Evolutionary conservation across 1,284 basidiomycete genomes (phyloP).

Genomic region (Xerocomus nothofagi): DNA sequence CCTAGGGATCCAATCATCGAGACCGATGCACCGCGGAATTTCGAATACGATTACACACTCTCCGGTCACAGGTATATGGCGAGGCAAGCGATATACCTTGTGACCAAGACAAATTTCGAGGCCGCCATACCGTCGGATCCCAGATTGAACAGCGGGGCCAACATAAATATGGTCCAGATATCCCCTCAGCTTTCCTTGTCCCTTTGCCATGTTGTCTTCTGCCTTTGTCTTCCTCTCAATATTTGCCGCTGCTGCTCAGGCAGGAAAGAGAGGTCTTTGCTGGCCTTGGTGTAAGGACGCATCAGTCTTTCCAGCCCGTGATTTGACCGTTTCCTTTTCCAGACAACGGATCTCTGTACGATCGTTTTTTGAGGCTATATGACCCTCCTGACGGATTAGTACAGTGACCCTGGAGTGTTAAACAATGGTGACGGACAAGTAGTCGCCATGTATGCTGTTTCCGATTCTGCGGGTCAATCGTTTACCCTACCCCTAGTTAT

Average conservation of each 20-base stretch:
- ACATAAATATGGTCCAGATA: slow-evolving; percentile 21
- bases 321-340: slow-evolving; percentile 7
- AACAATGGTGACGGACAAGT: slow-evolving; percentile 33
- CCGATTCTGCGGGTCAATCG: background rate
- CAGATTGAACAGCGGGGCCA: background rate
- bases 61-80: too few relatives aligned
- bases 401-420: slow-evolving; percentile 32
- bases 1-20: background rate
- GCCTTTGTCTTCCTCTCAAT: slow-evolving; percentile 11
- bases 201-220: slow-evolving; percentile 7
- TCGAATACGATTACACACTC: too few relatives aligned
- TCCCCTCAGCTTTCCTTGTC: background rate
- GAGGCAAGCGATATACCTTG: background rate
- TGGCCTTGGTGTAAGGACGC: slow-evolving; percentile 27
- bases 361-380: background rate
- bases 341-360: slow-evolving; percentile 27
- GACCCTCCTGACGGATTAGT: background rate
- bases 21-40: too few relatives aligned
- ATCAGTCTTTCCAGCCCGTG: background rate
- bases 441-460: slow-evolving; percentile 33
- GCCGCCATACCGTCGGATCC: background rate
- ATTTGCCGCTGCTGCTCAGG: slow-evolving; percentile 16
- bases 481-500: slow-evolving; percentile 27
- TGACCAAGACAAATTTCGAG: background rate
- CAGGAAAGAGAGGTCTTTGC: slow-evolving; percentile 27